These are phyloP conservation scores for Pseudozyma thailandica DNA, from an alignment of 1,284 basidiomycete species.

Conservation along the genomic window DNA sequence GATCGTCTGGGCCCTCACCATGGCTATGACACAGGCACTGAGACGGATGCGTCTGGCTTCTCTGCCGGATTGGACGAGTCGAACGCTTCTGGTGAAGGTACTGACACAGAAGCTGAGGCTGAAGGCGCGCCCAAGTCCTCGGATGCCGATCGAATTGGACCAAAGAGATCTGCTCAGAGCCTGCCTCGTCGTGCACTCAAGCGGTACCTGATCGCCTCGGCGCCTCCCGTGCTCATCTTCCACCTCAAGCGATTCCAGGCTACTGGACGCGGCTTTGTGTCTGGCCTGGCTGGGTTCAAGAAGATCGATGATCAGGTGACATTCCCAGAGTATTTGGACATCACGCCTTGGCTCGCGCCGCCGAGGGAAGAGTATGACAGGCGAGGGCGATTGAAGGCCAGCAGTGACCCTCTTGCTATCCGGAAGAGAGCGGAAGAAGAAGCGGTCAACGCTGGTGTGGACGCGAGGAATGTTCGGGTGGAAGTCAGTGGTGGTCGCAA, in stretches of 20 bases:
- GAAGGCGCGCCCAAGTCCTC: conserved; percentile 1
- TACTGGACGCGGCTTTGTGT: conserved; percentile 64
- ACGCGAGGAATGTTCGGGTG: conserved; percentile 65
- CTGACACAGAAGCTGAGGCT: conserved; percentile 35
- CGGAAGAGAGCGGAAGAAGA: conserved; percentile 59
- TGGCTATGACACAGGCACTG: conserved; percentile 48
- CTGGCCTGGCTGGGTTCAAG: conserved; percentile 72
- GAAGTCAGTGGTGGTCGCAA: conserved; percentile 24
- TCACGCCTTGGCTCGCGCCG: conserved; percentile 86
- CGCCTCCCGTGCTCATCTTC: conserved; percentile 87
- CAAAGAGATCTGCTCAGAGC: conserved; percentile 66
- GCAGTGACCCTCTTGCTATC: conserved; percentile 63
- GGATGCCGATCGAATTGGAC: conserved; percentile 12
- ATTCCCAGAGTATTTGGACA: conserved; percentile 85
- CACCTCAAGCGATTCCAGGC: conserved; percentile 90
- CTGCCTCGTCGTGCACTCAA: conserved; percentile 87
- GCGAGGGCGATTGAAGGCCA: conserved; percentile 70
- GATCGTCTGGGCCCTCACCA: conserved; percentile 14
- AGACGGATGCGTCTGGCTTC: conserved; percentile 47
- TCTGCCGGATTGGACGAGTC: conserved; percentile 42
- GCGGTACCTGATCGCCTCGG: conserved; percentile 86
- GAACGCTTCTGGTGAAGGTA: conserved; percentile 35
- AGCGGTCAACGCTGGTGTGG: conserved; percentile 66
- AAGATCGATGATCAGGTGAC: conserved; percentile 86
- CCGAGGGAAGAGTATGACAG: conserved; percentile 75